Percentiles rank a stretch among this genome's conserved stretches.
These are phyloP conservation scores for Hygrocybe coccinea DNA, from an alignment of 768 basidiomycete genomes.

Conservation along the genomic window DNA sequence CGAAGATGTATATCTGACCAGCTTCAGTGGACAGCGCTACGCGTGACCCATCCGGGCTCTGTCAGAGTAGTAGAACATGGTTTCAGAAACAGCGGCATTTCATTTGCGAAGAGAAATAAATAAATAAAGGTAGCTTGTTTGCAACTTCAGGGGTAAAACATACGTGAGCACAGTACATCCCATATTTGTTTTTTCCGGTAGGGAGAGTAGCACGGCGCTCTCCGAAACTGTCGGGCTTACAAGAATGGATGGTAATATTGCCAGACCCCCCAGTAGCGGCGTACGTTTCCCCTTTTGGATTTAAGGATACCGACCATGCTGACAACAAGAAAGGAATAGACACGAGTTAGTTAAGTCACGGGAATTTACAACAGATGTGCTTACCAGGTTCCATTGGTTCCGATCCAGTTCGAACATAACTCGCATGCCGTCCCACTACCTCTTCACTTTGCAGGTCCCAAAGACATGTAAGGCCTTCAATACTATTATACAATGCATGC, in stretches of 20 bases:
- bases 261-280: slow-evolving; percentile 71
- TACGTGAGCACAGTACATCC: slow-evolving; percentile 70
- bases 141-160: slow-evolving; percentile 21
- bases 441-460: slow-evolving; percentile 66
- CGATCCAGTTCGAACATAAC: slow-evolving; percentile 49
- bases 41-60: slow-evolving; percentile 86
- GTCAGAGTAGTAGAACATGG: slow-evolving; percentile 7
- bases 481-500: slow-evolving; percentile 68
- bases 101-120: no score
- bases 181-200: slow-evolving; percentile 71
- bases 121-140: background rate
- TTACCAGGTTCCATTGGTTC: slow-evolving; percentile 61
- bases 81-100: slow-evolving; percentile 1
- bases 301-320: slow-evolving; percentile 85
- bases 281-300: slow-evolving; percentile 69
- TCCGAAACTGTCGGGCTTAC: slow-evolving; percentile 62
- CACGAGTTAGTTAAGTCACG: background rate
- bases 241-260: slow-evolving; percentile 69
- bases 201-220: slow-evolving; percentile 51
- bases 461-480: slow-evolving; percentile 77
- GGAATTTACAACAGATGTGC: slow-evolving; percentile 12
- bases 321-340: slow-evolving; percentile 3
- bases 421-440: slow-evolving; percentile 64
- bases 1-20: slow-evolving; percentile 86
- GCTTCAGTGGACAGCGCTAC: slow-evolving; percentile 80